These are phyloP conservation scores for Berberis thunbergii DNA, from an alignment of 164 flowering plant genomes.

Conservation along the genomic window DNA sequence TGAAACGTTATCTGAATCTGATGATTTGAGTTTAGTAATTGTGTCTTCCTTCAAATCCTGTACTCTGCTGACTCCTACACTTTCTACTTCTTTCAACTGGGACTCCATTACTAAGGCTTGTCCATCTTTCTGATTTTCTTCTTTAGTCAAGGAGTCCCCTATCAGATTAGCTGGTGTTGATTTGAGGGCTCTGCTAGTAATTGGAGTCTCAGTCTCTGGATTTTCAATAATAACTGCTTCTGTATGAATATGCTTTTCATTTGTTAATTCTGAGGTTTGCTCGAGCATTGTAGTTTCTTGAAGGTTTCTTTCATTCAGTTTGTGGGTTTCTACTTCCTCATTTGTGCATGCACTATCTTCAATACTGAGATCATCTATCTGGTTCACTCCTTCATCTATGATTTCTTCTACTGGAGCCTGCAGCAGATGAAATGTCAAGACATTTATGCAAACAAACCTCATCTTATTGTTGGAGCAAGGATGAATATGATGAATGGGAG, in stretches of 20 bases:
- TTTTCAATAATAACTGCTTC: constrained; percentile 10
- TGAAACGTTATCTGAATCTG: constrained; percentile 9
- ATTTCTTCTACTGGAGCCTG: constrained; percentile 17
- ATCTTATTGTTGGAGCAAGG: neutral
- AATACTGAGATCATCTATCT: constrained; percentile 10
- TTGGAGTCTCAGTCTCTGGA: constrained; percentile 5
- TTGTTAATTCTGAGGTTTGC: constrained; percentile 1
- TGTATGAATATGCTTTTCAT: constrained; percentile 12
- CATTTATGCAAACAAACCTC: neutral
- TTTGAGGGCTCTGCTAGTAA: constrained; percentile 11
- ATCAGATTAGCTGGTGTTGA: neutral
- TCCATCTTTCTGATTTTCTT: constrained; percentile 9
- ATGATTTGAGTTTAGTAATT: constrained; percentile 8
- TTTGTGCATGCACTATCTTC: constrained; percentile 4
- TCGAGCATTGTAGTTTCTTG: constrained; percentile 11
- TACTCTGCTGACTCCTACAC: constrained; percentile 11
- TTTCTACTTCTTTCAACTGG: constrained; percentile 15
- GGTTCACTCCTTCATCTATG: constrained; percentile 8
- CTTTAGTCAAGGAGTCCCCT: constrained; percentile 5
- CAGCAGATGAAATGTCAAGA: constrained; percentile 6
- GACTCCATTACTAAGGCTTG: constrained; percentile 10
- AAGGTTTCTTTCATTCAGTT: constrained; percentile 5
- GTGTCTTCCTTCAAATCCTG: constrained; percentile 7
- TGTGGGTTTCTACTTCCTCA: constrained; percentile 4
- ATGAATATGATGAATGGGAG: too few species aligned